Evolutionary conservation across 768 basidiomycete genomes (phyloP).

Genomic region (Tricholomella constricta): DNA sequence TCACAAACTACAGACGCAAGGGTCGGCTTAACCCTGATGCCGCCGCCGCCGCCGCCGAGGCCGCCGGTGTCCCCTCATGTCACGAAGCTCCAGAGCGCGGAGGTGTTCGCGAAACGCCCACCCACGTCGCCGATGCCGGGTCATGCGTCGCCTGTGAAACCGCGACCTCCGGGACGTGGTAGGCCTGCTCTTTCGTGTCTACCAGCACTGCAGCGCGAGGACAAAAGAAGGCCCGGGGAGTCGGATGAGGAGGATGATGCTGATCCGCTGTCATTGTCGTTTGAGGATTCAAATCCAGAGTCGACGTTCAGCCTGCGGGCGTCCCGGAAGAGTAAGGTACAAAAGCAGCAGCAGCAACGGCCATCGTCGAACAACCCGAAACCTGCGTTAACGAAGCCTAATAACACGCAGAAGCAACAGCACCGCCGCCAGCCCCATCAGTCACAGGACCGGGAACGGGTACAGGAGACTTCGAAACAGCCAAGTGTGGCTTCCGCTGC

Average conservation of each 20-base stretch:
- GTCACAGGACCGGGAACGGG: too few species aligned
- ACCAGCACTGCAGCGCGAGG: constrained; percentile 7
- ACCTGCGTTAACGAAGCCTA: background rate
- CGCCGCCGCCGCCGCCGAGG: constrained; percentile 15
- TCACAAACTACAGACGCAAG: background rate
- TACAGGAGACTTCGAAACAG: background rate
- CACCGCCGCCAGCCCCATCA: background rate
- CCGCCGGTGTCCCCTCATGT: constrained; percentile 3
- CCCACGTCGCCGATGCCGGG: constrained; percentile 67
- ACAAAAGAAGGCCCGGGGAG: constrained; percentile 9
- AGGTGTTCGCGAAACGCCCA: constrained; percentile 59
- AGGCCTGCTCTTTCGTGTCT: constrained; percentile 10
- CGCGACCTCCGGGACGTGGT: constrained; percentile 57
- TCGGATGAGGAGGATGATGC: constrained; percentile 33
- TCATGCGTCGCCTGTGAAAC: constrained; percentile 53
- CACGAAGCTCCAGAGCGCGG: constrained; percentile 20
- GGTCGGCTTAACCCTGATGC: constrained; percentile 5
- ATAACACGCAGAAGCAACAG: background rate
- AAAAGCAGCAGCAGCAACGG: background rate
- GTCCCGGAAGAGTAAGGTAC: background rate
- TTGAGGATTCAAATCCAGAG: constrained; percentile 14
- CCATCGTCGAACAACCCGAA: constrained; percentile 6
- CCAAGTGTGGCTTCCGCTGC: background rate
- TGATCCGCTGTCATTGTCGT: constrained; percentile 37
- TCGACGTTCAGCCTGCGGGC: background rate